These are phyloP conservation scores for Onygena corvina DNA, from an alignment of 2,329 filamentous ascomycete genomes.

Conservation along the genomic window DNA sequence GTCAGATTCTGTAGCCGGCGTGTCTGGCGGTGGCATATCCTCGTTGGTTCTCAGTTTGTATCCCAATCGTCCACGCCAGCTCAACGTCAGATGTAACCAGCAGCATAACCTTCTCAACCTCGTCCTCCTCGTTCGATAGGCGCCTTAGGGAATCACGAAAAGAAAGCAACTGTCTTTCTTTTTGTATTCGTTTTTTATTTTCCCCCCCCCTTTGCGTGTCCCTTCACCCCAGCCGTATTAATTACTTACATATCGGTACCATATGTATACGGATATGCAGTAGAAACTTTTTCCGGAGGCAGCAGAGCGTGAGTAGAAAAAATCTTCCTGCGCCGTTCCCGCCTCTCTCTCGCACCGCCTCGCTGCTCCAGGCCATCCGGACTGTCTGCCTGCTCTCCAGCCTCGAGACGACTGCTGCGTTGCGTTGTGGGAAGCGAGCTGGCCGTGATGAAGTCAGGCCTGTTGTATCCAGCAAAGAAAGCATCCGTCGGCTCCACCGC, in stretches of 20 bases:
- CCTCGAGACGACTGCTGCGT: background rate
- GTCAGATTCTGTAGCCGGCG: background rate
- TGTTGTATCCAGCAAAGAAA: conserved; percentile 2
- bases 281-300: conserved; percentile 3
- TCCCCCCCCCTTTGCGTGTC: conserved; percentile 11
- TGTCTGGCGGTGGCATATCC: background rate
- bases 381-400: background rate
- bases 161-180: conserved; percentile 7
- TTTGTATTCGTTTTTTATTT: conserved; percentile 10
- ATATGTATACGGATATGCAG: conserved; percentile 5
- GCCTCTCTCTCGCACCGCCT: conserved; percentile 10
- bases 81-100: conserved; percentile 5
- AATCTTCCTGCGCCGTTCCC: conserved; percentile 6
- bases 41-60: conserved; percentile 1
- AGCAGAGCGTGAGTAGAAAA: background rate
- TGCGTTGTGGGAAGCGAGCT: background rate
- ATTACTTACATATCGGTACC: conserved; percentile 6
- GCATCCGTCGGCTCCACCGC: conserved; percentile 1
- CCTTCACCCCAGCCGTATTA: conserved; percentile 1
- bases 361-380: conserved; percentile 4
- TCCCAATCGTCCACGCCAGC: conserved; percentile 2
- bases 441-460: background rate
- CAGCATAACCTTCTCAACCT: background rate
- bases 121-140: background rate
- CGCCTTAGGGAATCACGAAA: background rate